Percentiles rank a stretch among this genome's conserved stretches.
Evolutionary conservation across 2,329 filamentous ascomycete species (phyloP).

Genomic region (Leptographium galeiforme): DNA sequence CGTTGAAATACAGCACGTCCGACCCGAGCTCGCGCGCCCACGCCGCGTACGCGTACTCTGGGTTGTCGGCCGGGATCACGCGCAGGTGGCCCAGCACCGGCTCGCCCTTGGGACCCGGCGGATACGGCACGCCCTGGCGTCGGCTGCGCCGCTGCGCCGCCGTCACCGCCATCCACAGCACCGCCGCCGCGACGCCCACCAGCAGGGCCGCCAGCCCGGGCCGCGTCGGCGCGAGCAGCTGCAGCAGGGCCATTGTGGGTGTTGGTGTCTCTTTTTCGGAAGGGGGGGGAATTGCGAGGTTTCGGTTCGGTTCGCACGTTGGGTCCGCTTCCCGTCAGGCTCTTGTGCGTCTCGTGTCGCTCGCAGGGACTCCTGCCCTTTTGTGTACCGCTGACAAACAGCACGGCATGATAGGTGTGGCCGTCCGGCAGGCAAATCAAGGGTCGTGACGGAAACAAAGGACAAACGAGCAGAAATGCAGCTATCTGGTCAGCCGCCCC

Average conservation of each 20-base stretch:
- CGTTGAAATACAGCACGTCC: conserved; percentile 18
- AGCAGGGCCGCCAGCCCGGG: background rate
- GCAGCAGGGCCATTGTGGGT: background rate
- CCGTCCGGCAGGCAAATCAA: too few relatives aligned
- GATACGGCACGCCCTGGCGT: conserved; percentile 4
- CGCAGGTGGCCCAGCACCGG: conserved; percentile 12
- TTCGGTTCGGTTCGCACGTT: too few relatives aligned
- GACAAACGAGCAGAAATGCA: too few relatives aligned
- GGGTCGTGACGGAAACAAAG: too few relatives aligned
- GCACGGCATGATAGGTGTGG: too few relatives aligned
- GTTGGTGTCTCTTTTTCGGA: too few relatives aligned
- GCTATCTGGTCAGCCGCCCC: too few relatives aligned
- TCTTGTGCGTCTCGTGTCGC: too few relatives aligned
- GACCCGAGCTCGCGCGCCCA: conserved; percentile 14
- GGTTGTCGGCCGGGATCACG: conserved; percentile 11
- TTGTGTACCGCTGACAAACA: too few relatives aligned
- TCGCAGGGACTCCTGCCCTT: too few relatives aligned
- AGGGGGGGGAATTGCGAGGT: too few relatives aligned
- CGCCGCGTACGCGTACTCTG: conserved; percentile 7
- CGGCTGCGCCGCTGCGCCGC: background rate
- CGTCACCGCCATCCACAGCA: background rate
- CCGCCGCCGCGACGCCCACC: background rate
- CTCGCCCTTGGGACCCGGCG: conserved; percentile 11
- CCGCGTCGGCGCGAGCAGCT: background rate
- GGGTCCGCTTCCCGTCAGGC: too few relatives aligned